Evolutionary conservation across 106 monocot genomes (phyloP).

Genomic region (Apostasia shenzhenica): DNA sequence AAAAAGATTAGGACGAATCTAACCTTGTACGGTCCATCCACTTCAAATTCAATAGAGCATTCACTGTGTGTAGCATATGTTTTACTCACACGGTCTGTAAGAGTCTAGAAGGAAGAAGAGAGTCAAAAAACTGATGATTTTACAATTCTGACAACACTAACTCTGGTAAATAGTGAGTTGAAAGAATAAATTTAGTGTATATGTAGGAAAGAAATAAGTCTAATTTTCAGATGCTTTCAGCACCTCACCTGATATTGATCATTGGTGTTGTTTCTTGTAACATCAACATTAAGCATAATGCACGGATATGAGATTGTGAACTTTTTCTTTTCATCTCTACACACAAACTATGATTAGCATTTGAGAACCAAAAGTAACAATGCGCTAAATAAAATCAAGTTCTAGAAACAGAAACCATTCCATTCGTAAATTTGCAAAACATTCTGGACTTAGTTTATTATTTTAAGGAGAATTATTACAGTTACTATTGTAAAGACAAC

Average conservation of each 20-base stretch:
- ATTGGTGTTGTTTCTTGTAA: constrained; percentile 96
- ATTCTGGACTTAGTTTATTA: no score
- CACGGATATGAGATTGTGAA: constrained; percentile 95
- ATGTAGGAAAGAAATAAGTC: no score
- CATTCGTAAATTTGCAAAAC: no score
- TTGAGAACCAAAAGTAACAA: neutral
- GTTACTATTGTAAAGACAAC: no score
- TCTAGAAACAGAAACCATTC: no score
- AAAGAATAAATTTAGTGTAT: no score
- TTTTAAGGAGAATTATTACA: no score
- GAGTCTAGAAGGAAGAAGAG: constrained; percentile 37
- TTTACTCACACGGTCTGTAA: constrained; percentile 67
- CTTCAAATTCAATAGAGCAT: constrained; percentile 99
- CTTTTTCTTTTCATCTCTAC: constrained; percentile 72
- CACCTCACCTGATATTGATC: constrained; percentile 86
- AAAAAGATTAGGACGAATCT: neutral
- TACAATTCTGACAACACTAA: neutral
- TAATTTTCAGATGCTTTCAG: neutral
- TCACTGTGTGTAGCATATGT: constrained; percentile 87
- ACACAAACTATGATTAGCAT: constrained; percentile 5
- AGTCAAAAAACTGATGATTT: neutral
- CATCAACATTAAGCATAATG: constrained; percentile 97
- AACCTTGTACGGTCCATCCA: constrained; percentile 97
- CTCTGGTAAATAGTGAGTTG: neutral
- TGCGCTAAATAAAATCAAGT: no score